Conservation (phyloP, 1,139 yeast species). For the Chernovozyma aurita region DNA sequence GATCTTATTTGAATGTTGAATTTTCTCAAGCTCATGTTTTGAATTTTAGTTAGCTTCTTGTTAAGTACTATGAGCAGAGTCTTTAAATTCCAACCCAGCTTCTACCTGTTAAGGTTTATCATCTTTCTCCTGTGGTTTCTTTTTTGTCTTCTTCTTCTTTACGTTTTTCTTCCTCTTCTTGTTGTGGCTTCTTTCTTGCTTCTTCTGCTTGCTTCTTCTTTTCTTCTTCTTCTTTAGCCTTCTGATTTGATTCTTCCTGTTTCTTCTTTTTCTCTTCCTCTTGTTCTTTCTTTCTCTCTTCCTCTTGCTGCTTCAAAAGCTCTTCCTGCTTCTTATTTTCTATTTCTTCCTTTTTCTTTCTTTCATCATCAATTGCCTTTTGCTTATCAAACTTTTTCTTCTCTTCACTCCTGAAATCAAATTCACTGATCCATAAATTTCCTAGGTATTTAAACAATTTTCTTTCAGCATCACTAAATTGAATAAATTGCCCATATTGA, state of each 20-base stretch:
- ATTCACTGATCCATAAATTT: constrained; percentile 23
- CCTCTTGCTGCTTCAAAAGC: constrained; percentile 1
- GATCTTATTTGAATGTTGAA: too few relatives aligned
- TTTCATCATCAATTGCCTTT: constrained; percentile 2
- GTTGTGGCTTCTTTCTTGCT: constrained; percentile 1
- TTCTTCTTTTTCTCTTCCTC: constrained; percentile 1
- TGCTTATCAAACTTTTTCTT: constrained; percentile 2
- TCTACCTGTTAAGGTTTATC: constrained; percentile 7
- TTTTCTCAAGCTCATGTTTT: too few relatives aligned
- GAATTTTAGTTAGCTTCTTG: too few relatives aligned
- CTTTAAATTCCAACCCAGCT: too few relatives aligned
- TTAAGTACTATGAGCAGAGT: too few relatives aligned
- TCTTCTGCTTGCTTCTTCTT: constrained; percentile 1
- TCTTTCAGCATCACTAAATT: constrained; percentile 19
- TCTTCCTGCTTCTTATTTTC: constrained; percentile 1
- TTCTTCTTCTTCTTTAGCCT: constrained; percentile 3
- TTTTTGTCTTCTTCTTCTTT: background rate
- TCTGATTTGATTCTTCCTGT: constrained; percentile 1
- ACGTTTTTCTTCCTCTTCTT: constrained; percentile 3
- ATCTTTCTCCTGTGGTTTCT: background rate
- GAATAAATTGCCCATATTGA: constrained; percentile 18
- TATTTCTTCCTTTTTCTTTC: constrained; percentile 4
- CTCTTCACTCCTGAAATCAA: constrained; percentile 8
- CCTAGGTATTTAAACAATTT: constrained; percentile 20
- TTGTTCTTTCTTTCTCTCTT: constrained; percentile 1